Base-by-base conservation (phyloP, 2,329 filamentous ascomycete species). In the Alternaria triticimaculans region DNA sequence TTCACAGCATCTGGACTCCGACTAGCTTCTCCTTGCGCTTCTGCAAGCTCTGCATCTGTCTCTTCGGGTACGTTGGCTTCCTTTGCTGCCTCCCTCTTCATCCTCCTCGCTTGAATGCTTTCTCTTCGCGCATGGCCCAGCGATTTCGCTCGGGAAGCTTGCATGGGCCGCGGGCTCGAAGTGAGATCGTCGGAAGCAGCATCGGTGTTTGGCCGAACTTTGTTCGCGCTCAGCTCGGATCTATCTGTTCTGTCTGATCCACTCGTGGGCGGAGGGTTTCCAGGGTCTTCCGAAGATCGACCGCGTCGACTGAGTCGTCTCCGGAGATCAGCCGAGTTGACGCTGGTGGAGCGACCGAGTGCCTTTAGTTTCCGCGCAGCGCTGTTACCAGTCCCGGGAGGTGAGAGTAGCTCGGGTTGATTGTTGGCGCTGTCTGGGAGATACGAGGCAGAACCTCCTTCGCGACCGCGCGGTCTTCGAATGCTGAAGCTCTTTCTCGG, bases 401-500 rank as follows among this genome's bases (percentile, higher is more conserved):
- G 92, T 63, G 90, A 91, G 12, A 97, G 86, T 14, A 96, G 85
- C 63, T 95, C 93, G 63, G 90, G 88, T 69, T 94, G 91, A 63
- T 94, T 91, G 33, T 90, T 87, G 73, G 83, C 84, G 62, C 83
- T 82, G 33, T 75, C 58, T 46, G 77, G 71, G 81, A 90, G 64
- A 82, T 88, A 65, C 79, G 84, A 64, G 80, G 81, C 63, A 79
- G 86, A 72, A 74, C 84, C 82, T 15, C 80, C 76, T 41, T 88
- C 84, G 65, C 86, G 81, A 60, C 88, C 87, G 46, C 87, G 82
- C 28, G 85, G 82, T 66, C 87, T 84, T 62, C 88, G 89, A 68
- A 97, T 92, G 76, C 93, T 97, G 78, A 97, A 97, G 78, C 94
- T 97, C 81, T 96, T 96, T 56, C 92, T 87, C 3, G 92, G 89